A percentile compares a stretch with the other conserved stretches of the same genome.
phyloP scores from a whole-genome alignment of 305 asterid species.

The Nicotiana rustica region DNA sequence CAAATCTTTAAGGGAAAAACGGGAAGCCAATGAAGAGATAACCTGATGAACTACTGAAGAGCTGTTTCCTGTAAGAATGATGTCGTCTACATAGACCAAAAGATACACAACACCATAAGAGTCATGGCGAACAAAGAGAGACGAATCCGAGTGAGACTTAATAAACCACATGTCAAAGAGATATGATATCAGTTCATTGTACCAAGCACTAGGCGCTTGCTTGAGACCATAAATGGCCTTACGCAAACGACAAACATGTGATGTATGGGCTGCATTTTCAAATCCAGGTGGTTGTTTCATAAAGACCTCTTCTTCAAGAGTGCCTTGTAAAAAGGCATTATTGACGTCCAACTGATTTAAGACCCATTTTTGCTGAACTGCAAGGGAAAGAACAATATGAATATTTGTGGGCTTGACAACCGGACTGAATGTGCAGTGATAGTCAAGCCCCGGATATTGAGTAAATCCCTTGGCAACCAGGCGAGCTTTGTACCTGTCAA shows the following conservation, averaged over 20 bases:
- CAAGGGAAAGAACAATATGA: constrained; percentile 7
- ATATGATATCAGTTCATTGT: background rate
- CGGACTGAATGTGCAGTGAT: background rate
- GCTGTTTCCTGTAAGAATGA: background rate
- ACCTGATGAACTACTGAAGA: background rate
- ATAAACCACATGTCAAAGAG: background rate
- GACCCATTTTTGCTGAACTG: background rate
- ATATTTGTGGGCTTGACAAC: background rate
- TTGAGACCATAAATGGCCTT: constrained; percentile 20
- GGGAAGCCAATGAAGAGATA: background rate
- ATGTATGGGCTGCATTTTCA: background rate
- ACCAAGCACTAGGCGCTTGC: background rate
- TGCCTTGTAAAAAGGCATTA: constrained; percentile 5
- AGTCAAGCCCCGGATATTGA: too few relatives aligned
- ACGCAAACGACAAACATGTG: background rate
- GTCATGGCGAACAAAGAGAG: background rate
- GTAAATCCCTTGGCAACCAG: background rate
- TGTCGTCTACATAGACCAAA: constrained; percentile 11
- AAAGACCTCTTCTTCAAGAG: background rate
- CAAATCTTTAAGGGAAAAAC: background rate
- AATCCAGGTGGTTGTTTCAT: background rate
- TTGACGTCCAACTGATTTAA: background rate
- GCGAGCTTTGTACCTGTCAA: background rate
- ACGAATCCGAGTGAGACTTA: background rate
- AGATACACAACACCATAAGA: background rate